A percentile compares a stretch with the other conserved stretches of the same genome.
Conservation (phyloP, 2,329 filamentous ascomycete genomes). For the Colletotrichum sp. region DNA sequence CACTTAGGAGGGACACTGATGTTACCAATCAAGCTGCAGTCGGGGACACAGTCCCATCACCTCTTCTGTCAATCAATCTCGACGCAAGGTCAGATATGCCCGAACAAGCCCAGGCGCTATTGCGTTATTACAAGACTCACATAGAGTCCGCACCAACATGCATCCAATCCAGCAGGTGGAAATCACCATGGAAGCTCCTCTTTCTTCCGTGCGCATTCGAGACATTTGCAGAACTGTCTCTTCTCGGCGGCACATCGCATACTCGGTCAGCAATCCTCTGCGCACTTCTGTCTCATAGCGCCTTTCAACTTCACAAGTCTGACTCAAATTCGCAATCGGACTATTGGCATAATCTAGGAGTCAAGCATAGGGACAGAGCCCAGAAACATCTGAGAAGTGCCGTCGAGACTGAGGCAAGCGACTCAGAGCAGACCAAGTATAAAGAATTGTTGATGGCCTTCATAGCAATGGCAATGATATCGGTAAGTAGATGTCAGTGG, state of each 20-base stretch:
- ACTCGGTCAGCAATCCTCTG: slow-evolving; percentile 43
- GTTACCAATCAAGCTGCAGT: background rate
- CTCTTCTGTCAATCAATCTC: background rate
- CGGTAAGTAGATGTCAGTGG: slow-evolving; percentile 13
- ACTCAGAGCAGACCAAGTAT: slow-evolving; percentile 42
- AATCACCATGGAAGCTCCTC: slow-evolving; percentile 48
- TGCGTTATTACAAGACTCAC: slow-evolving; percentile 30
- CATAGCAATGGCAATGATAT: slow-evolving; percentile 31
- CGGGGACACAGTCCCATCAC: background rate
- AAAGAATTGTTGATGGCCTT: slow-evolving; percentile 49
- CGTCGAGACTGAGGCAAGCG: slow-evolving; percentile 27
- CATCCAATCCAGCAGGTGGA: slow-evolving; percentile 32
- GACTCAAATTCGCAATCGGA: background rate
- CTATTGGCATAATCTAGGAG: background rate
- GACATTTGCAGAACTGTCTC: slow-evolving; percentile 43
- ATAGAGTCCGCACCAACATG: background rate
- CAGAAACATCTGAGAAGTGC: background rate
- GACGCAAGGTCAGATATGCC: background rate
- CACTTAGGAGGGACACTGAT: background rate
- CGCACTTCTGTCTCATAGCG: slow-evolving; percentile 44
- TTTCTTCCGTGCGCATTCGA: slow-evolving; percentile 46
- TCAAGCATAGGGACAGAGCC: background rate
- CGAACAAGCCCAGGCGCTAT: slow-evolving; percentile 27
- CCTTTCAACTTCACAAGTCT: slow-evolving; percentile 39
- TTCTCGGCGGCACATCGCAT: slow-evolving; percentile 42